These are phyloP conservation scores for Thelonectria rubi DNA, from an alignment of 2,329 filamentous ascomycete species.

Conservation along the genomic window DNA sequence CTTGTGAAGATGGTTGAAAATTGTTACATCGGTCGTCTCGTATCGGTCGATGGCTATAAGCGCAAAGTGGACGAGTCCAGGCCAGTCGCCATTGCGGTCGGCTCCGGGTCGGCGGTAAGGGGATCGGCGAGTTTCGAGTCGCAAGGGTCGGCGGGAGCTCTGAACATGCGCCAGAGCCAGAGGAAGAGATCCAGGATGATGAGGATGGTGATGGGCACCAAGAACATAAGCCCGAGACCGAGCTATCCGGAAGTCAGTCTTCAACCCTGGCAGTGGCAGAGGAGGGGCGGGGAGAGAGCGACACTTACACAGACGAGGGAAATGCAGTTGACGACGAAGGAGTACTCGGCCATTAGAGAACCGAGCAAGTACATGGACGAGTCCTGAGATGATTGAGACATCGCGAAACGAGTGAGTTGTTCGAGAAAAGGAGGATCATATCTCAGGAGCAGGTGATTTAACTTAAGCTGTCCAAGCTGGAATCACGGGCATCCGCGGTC, in stretches of 20 bases:
- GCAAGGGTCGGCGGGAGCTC: constrained; percentile 22
- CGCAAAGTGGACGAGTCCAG: constrained; percentile 35
- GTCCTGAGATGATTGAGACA: constrained; percentile 40
- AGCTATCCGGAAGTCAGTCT: constrained; percentile 47
- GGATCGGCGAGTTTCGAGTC: constrained; percentile 30
- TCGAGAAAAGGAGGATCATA: constrained; percentile 36
- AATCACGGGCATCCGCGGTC: constrained; percentile 34
- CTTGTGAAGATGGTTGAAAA: constrained; percentile 6
- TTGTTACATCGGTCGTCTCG: constrained; percentile 16
- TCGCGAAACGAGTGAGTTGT: constrained; percentile 31
- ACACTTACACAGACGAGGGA: constrained; percentile 51
- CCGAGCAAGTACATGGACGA: constrained; percentile 40
- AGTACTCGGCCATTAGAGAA: constrained; percentile 43
- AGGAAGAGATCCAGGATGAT: constrained; percentile 61
- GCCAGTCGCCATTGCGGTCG: constrained; percentile 37
- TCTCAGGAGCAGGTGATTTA: constrained; percentile 34
- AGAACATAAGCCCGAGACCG: constrained; percentile 56
- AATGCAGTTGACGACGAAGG: constrained; percentile 48
- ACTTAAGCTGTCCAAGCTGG: constrained; percentile 27
- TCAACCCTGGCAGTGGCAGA: constrained; percentile 7
- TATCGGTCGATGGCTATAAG: constrained; percentile 24
- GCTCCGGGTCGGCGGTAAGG: constrained; percentile 31
- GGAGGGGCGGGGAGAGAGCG: constrained; percentile 1
- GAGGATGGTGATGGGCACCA: constrained; percentile 57
- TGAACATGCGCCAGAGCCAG: constrained; percentile 59